Evolutionary conservation across 2,329 filamentous ascomycete species (phyloP).

Genomic region (Exophiala viscosa): DNA sequence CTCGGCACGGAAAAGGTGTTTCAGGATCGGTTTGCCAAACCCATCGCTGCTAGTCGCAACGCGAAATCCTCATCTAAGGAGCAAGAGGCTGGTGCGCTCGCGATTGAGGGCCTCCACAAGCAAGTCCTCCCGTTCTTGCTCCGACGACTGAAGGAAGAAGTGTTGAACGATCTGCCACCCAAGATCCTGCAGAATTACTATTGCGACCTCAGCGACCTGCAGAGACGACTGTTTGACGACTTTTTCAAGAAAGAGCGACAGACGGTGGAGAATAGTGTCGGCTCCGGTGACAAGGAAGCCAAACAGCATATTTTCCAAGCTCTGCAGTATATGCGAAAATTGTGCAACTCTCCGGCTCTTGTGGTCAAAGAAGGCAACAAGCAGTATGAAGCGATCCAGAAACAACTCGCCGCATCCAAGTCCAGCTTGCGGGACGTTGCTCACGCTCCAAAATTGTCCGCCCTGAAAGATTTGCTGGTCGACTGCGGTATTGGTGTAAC

Average conservation of each 20-base stretch:
- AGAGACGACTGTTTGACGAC: conserved; percentile 92
- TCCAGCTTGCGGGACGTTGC: conserved; percentile 77
- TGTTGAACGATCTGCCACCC: conserved; percentile 89
- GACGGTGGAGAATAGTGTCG: conserved; percentile 77
- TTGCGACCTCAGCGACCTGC: conserved; percentile 91
- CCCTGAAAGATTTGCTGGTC: conserved; percentile 87
- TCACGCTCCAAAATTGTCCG: conserved; percentile 89
- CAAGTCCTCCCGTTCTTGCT: conserved; percentile 95
- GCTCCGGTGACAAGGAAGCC: conserved; percentile 80
- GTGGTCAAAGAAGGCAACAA: conserved; percentile 94
- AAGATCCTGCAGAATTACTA: conserved; percentile 99
- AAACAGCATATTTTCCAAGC: conserved; percentile 99
- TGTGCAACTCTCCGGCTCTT: conserved; percentile 94
- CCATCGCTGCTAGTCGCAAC: conserved; percentile 88
- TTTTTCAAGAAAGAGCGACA: conserved; percentile 93
- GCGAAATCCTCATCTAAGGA: conserved; percentile 98
- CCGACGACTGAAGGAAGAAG: conserved; percentile 94
- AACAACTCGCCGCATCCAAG: conserved; percentile 70
- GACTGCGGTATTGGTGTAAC: conserved; percentile 92
- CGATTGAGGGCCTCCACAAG: conserved; percentile 97
- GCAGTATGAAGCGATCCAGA: conserved; percentile 83
- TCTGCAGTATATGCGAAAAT: conserved; percentile 97
- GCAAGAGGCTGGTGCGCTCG: conserved; percentile 91
- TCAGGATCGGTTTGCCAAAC: conserved; percentile 88
- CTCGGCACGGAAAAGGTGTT: conserved; percentile 96